Evolutionary conservation across 108 stramenopile genomes (phyloP).

Genomic region (Cyclotella choctawhatcheeana): DNA sequence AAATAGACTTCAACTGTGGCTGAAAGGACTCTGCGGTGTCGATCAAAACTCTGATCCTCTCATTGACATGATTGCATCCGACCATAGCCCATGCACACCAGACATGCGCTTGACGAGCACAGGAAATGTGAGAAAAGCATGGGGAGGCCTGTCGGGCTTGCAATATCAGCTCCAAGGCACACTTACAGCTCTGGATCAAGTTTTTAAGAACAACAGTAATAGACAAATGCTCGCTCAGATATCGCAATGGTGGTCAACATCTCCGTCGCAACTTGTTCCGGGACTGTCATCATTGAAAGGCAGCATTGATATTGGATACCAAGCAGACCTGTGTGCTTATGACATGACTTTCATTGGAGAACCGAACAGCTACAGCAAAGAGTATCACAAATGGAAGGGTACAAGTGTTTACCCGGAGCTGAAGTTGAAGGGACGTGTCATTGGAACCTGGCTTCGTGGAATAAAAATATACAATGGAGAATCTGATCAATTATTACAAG

Average conservation of each 20-base stretch:
- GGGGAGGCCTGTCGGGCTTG: constrained; percentile 55
- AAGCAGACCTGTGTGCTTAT: neutral
- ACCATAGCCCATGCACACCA: constrained; percentile 57
- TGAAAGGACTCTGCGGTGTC: too few relatives aligned
- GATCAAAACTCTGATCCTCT: too few relatives aligned
- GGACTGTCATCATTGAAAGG: constrained; percentile 18
- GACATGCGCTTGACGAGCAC: constrained; percentile 20
- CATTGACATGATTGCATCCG: constrained; percentile 57
- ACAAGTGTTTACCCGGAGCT: neutral
- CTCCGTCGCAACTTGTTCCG: constrained; percentile 38
- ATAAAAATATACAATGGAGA: neutral
- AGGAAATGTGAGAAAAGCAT: constrained; percentile 32
- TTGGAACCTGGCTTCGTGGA: neutral
- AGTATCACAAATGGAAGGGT: neutral
- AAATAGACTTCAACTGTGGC: constrained; percentile 41
- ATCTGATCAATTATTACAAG: neutral
- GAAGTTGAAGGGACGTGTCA: neutral
- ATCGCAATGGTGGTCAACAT: constrained; percentile 47
- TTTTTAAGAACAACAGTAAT: neutral
- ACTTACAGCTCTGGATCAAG: constrained; percentile 21
- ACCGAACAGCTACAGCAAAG: neutral
- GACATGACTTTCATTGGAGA: neutral
- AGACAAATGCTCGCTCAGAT: constrained; percentile 15
- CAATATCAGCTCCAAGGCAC: constrained; percentile 53
- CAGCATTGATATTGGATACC: neutral